phyloP scores from a whole-genome alignment of 139 green algal species.

The Volvox reticuliferus region DNA sequence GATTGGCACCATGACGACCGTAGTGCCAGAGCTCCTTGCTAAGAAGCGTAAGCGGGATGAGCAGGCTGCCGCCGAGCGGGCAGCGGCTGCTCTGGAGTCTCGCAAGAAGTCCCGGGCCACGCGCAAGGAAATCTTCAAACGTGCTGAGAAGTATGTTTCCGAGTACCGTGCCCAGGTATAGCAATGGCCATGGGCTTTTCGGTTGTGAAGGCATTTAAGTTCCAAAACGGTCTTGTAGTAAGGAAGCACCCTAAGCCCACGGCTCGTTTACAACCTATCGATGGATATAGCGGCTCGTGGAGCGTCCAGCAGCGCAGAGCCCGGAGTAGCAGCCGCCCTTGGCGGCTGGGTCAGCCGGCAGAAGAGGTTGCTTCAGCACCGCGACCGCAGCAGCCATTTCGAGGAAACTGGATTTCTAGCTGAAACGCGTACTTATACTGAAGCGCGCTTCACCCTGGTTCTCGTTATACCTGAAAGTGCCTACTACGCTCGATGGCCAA shows the following conservation, averaged over 20 bases:
- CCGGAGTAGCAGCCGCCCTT: slow-evolving; percentile 33
- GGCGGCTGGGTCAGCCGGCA: slow-evolving; percentile 30
- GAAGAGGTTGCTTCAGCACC: neutral
- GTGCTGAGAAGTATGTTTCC: slow-evolving; percentile 97
- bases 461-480: neutral
- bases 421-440: neutral
- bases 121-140: slow-evolving; percentile 95
- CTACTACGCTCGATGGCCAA: neutral
- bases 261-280: neutral
- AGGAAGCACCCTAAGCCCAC: too few relatives aligned
- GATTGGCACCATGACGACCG: slow-evolving; percentile 31
- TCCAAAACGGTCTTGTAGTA: too few relatives aligned
- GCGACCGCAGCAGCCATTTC: neutral
- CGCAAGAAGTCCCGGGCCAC: slow-evolving; percentile 78
- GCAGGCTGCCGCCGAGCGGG: slow-evolving; percentile 80
- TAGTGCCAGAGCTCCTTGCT: slow-evolving; percentile 85
- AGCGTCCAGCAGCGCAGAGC: neutral
- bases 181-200: neutral
- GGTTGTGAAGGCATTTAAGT: too few relatives aligned
- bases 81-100: slow-evolving; percentile 70
- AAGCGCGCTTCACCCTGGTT: neutral
- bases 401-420: neutral
- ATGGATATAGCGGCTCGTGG: slow-evolving; percentile 6
- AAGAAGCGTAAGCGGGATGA: slow-evolving; percentile 97
- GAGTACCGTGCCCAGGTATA: slow-evolving; percentile 95